Base-by-base conservation (phyloP, 495 filamentous ascomycete genomes). In the Lophiotrema nucula region DNA sequence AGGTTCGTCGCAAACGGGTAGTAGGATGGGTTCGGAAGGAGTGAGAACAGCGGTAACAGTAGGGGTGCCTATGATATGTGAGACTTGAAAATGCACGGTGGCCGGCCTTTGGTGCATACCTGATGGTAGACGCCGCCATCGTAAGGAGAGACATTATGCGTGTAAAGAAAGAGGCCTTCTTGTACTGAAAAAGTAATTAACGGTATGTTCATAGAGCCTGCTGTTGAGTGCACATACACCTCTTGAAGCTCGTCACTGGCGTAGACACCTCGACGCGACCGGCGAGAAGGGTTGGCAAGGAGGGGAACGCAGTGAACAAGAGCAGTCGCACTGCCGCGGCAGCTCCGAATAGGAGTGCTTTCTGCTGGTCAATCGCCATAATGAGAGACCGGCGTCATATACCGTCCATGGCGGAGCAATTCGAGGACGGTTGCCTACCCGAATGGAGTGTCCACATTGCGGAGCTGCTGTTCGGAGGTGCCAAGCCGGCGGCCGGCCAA, bases 91-190 rank as follows among this genome's bases (percentile, higher is more conserved):
- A 16, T 15, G 13, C 5, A 19, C 16, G 19, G 10, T 18, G n/a
- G 1, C 25, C 5, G 10, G 37, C 21, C 8, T 23, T 16, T 1
- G 10, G 16, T 27, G 28, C 38, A 26, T 73, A 86, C 86, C 75
- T 98, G 93, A 76, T 98, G 91, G 73, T 89, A 98, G 70, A 97
- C 89, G 56, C 93, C 93, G 53, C 93, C 93, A 72, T 98, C 92
- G 72, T 97, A 98, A 0, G 93, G 93, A 46, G 91, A 97, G 23
- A 97, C 89, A 79, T 96, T 93, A 66, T 92, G 90, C 49, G 86
- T 92, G 67, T 97, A 97, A 3, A 98, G 83, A 68, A 95, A 97
- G 43, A 98, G 77, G 25, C 93, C 93, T 76, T 98, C 93, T 74
- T 97, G 91, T 47, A 98, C 90, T 96, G 23, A 23, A 24, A 22